phyloP scores from a whole-genome alignment of 306 rosid species.

The Prunus mume region DNA sequence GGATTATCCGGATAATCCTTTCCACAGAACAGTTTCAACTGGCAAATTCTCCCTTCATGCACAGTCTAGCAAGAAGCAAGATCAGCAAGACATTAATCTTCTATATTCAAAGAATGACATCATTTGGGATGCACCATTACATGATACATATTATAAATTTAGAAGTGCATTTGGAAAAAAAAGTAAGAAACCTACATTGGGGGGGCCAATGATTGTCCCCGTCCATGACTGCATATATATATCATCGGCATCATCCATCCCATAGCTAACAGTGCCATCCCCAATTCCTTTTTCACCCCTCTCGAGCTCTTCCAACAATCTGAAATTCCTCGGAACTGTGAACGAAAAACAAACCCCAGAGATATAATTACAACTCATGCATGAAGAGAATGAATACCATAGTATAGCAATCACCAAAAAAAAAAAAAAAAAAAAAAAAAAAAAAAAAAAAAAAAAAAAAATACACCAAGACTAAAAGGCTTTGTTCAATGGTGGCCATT shows the following conservation, averaged over 20 bases:
- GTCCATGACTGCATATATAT: constrained; percentile 95
- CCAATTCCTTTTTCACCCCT: constrained; percentile 99
- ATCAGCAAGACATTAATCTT: constrained; percentile 17
- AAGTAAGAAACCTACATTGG: constrained; percentile 56
- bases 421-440: background rate
- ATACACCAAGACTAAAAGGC: background rate
- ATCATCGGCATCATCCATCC: constrained; percentile 99
- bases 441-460: background rate
- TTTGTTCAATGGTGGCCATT: background rate
- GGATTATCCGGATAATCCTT: constrained; percentile 91
- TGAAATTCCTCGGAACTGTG: constrained; percentile 92
- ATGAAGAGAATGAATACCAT: background rate
- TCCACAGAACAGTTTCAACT: constrained; percentile 87
- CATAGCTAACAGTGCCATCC: constrained; percentile 98
- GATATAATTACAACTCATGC: constrained; percentile 1
- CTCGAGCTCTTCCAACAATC: constrained; percentile 97
- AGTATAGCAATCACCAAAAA: background rate
- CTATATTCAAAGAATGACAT: background rate
- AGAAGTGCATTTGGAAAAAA: background rate
- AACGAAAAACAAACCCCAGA: background rate
- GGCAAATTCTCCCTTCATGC: constrained; percentile 94
- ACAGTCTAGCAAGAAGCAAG: constrained; percentile 64
- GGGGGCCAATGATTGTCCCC: constrained; percentile 95
- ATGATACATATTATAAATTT: background rate
- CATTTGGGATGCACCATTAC: background rate